Evolutionary conservation across 2,329 filamentous ascomycete species (phyloP).

Genomic region (Ustilaginoidea virens): DNA sequence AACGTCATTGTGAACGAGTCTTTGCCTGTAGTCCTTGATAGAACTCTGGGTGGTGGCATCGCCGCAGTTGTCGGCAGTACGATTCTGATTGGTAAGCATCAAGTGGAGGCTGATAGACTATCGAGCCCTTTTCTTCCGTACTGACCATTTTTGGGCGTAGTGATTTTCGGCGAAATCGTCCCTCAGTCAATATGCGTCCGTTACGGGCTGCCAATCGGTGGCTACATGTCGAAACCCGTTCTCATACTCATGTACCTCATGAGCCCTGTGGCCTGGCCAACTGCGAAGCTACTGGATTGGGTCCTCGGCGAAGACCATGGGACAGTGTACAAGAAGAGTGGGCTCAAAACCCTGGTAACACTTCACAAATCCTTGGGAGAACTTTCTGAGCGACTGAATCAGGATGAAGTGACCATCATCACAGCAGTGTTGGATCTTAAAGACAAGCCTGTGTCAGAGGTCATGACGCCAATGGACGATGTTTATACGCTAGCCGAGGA

Average conservation of each 20-base stretch:
- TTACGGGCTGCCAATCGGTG: slow-evolving; percentile 87
- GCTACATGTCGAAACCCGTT: slow-evolving; percentile 82
- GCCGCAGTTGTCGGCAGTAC: slow-evolving; percentile 90
- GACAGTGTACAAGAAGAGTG: slow-evolving; percentile 95
- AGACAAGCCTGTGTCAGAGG: slow-evolving; percentile 83
- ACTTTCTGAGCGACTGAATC: slow-evolving; percentile 76
- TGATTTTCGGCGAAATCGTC: slow-evolving; percentile 95
- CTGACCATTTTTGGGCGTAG: no score
- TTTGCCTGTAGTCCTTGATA: slow-evolving; percentile 83
- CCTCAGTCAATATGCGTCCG: slow-evolving; percentile 94
- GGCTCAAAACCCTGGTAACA: slow-evolving; percentile 88
- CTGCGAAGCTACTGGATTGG: slow-evolving; percentile 86
- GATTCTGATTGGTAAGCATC: slow-evolving; percentile 65
- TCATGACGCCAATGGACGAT: slow-evolving; percentile 98
- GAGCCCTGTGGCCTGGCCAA: slow-evolving; percentile 82
- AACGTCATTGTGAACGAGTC: slow-evolving; percentile 99
- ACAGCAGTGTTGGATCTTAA: slow-evolving; percentile 92
- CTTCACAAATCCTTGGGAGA: slow-evolving; percentile 84
- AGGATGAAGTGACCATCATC: slow-evolving; percentile 98
- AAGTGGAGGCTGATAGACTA: slow-evolving; percentile 9
- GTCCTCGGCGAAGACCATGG: slow-evolving; percentile 90
- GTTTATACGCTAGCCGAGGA: slow-evolving; percentile 96
- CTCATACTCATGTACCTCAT: slow-evolving; percentile 83
- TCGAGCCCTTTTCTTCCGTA: no score
- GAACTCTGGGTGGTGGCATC: slow-evolving; percentile 86